Percentiles rank a stretch among this genome's conserved stretches.
These are phyloP conservation scores for Pseudoneurospora amorphoporcata DNA, from an alignment of 495 filamentous ascomycete species.

Conservation along the genomic window DNA sequence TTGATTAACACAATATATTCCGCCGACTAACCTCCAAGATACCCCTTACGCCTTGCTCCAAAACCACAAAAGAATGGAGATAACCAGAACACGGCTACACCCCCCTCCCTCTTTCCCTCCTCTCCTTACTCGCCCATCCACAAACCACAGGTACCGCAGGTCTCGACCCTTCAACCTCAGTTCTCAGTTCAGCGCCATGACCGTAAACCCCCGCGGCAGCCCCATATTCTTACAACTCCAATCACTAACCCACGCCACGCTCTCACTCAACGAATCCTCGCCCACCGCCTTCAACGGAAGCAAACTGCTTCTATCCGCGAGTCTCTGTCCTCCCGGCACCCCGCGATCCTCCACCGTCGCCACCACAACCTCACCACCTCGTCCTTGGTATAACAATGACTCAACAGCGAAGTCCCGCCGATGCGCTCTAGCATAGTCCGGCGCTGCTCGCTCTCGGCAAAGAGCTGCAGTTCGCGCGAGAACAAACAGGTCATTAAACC, in stretches of 20 bases:
- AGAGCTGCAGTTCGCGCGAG: conserved; percentile 19
- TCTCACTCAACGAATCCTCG: conserved; percentile 13
- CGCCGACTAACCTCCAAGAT: conserved; percentile 3
- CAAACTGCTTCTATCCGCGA: background rate
- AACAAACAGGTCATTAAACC: conserved; percentile 6
- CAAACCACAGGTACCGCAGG: background rate
- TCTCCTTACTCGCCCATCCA: background rate
- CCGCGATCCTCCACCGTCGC: conserved; percentile 6
- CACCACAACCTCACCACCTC: conserved; percentile 13
- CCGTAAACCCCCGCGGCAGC: conserved; percentile 27
- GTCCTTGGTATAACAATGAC: conserved; percentile 15
- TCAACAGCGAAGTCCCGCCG: conserved; percentile 7
- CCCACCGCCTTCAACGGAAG: conserved; percentile 1
- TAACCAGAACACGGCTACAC: background rate
- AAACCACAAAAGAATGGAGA: conserved; percentile 7
- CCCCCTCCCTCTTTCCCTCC: background rate
- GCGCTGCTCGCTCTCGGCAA: conserved; percentile 21
- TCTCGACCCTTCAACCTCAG: background rate
- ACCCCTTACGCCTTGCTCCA: conserved; percentile 13
- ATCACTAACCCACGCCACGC: conserved; percentile 14
- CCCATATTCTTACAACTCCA: conserved; percentile 23
- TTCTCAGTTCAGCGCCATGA: conserved; percentile 24
- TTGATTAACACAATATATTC: background rate
- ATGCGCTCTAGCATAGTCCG: conserved; percentile 15
- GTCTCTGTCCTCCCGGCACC: background rate